Evolutionary conservation across 345 rosid species (phyloP).

Genomic region (Salix udensis): DNA sequence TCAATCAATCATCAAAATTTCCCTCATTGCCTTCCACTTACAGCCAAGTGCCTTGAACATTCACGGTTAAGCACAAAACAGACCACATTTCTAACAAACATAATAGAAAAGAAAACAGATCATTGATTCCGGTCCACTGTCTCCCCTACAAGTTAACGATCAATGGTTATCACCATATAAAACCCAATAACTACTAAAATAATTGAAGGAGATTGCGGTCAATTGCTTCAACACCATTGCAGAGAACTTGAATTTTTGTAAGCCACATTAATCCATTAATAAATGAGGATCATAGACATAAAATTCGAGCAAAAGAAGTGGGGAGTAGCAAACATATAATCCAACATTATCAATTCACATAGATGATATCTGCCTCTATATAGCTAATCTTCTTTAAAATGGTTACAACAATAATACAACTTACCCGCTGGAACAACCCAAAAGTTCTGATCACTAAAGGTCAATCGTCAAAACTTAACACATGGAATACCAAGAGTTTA

Average conservation of each 20-base stretch:
- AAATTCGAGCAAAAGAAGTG: not conserved
- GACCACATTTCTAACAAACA: not conserved
- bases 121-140: no score
- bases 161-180: not conserved
- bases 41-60: not conserved
- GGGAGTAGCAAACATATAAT: not conserved
- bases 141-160: not conserved
- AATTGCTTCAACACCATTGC: not conserved
- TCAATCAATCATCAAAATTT: not conserved
- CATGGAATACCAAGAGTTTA: not conserved
- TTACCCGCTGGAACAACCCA: not conserved
- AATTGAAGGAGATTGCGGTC: not conserved
- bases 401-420: not conserved
- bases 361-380: not conserved
- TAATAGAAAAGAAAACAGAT: no score
- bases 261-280: not conserved
- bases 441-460: not conserved
- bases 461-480: not conserved
- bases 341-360: not conserved
- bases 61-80: not conserved
- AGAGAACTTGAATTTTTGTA: not conserved
- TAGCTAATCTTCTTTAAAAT: not conserved
- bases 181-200: not conserved
- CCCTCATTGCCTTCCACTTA: not conserved
- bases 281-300: not conserved